Conservation (phyloP, 768 basidiomycete species). For the Boletus rubroflammeus region DNA sequence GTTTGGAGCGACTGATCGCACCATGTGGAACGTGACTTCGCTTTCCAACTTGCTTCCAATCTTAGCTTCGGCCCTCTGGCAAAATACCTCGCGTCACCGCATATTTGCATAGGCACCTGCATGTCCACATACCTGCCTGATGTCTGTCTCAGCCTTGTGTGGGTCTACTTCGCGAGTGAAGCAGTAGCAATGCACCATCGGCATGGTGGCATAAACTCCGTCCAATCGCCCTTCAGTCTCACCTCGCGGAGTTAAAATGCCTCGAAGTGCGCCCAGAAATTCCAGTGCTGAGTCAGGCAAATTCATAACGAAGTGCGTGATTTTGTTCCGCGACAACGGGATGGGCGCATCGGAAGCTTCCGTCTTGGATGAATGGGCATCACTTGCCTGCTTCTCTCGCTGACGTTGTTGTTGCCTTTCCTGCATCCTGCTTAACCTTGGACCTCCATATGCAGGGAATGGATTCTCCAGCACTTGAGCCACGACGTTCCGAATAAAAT, state of each 20-base stretch:
- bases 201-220: slow-evolving; percentile 54
- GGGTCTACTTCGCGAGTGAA: slow-evolving; percentile 83
- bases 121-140: slow-evolving; percentile 60
- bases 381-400: slow-evolving; percentile 25
- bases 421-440: slow-evolving; percentile 32
- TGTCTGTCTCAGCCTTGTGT: slow-evolving; percentile 69
- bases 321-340: slow-evolving; percentile 44
- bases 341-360: slow-evolving; percentile 7
- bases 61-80: slow-evolving; percentile 67
- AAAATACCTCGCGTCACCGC: slow-evolving; percentile 18
- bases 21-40: slow-evolving; percentile 60
- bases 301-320: slow-evolving; percentile 97
- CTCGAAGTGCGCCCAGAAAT: slow-evolving; percentile 87
- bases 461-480: slow-evolving; percentile 56
- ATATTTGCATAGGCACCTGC: background rate
- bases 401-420: slow-evolving; percentile 45
- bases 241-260: slow-evolving; percentile 49
- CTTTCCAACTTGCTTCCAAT: slow-evolving; percentile 53
- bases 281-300: slow-evolving; percentile 87
- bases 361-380: background rate
- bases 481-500: slow-evolving; percentile 70
- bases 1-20: slow-evolving; percentile 90
- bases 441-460: slow-evolving; percentile 55
- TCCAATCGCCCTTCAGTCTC: slow-evolving; percentile 41
- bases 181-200: slow-evolving; percentile 93